phyloP scores from a whole-genome alignment of 148 eudicot species.

The Nepenthes mirabilis region DNA sequence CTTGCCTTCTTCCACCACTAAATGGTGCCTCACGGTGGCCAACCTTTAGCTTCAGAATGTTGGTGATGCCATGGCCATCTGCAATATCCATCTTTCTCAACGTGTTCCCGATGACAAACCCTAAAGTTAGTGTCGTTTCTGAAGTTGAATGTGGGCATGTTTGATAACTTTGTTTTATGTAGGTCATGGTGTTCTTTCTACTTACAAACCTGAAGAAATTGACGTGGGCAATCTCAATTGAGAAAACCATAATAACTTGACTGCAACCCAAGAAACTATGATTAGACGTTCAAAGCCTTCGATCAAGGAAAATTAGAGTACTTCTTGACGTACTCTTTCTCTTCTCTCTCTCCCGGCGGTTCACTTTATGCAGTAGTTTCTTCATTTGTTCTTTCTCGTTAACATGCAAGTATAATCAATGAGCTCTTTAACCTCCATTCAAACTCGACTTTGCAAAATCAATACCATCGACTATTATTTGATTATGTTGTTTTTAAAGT shows the following conservation, averaged over 20 bases:
- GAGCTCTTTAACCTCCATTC: too few relatives aligned
- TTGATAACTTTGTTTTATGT: slow-evolving; percentile 48
- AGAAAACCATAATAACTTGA: slow-evolving; percentile 7
- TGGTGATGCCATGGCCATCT: slow-evolving; percentile 83
- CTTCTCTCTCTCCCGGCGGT: too few relatives aligned
- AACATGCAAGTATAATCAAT: too few relatives aligned
- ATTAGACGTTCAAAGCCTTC: slow-evolving; percentile 27
- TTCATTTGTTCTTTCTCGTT: too few relatives aligned
- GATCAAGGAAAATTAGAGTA: background rate
- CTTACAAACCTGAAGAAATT: slow-evolving; percentile 42
- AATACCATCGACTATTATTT: too few relatives aligned
- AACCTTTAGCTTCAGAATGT: slow-evolving; percentile 37
- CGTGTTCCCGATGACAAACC: slow-evolving; percentile 56
- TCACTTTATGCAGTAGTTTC: too few relatives aligned
- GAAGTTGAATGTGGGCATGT: slow-evolving; percentile 60
- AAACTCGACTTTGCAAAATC: too few relatives aligned
- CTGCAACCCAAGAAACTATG: slow-evolving; percentile 25
- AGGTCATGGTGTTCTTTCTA: slow-evolving; percentile 64
- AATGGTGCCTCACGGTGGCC: slow-evolving; percentile 11
- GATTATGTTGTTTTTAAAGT: too few relatives aligned
- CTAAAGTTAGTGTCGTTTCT: slow-evolving; percentile 30
- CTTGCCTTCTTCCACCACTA: slow-evolving; percentile 45
- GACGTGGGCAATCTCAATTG: slow-evolving; percentile 17
- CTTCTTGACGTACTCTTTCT: too few relatives aligned
- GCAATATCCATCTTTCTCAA: slow-evolving; percentile 50